Conservation (phyloP, 1,284 basidiomycete species). For the Stygiomarasmius scandens region DNA sequence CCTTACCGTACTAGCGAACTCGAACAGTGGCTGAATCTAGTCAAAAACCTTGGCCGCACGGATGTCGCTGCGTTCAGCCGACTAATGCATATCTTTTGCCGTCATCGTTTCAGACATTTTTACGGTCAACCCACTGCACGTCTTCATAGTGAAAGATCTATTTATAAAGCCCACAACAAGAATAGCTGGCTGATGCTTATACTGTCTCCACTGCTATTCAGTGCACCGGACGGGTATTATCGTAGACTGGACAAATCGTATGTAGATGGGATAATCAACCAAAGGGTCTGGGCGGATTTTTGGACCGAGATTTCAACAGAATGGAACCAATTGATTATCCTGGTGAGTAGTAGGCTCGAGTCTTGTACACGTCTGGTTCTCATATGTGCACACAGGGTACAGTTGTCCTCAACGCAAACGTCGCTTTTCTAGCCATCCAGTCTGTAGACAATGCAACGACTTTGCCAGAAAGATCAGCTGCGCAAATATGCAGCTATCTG, state of each 20-base stretch:
- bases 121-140: slow-evolving; percentile 56
- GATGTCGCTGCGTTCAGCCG: slow-evolving; percentile 41
- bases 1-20: slow-evolving; percentile 40
- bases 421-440: slow-evolving; percentile 41
- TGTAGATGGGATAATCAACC: slow-evolving; percentile 41
- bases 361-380: too few relatives aligned
- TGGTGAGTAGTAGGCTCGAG: too few relatives aligned
- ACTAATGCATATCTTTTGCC: slow-evolving; percentile 49
- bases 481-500: slow-evolving; percentile 40
- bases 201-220: slow-evolving; percentile 40
- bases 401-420: slow-evolving; percentile 43
- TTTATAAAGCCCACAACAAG: slow-evolving; percentile 27
- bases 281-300: slow-evolving; percentile 40
- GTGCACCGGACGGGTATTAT: slow-evolving; percentile 41
- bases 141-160: slow-evolving; percentile 44
- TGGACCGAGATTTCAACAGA: slow-evolving; percentile 47
- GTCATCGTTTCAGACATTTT: slow-evolving; percentile 51
- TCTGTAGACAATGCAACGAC: slow-evolving; percentile 30
- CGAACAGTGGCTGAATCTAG: slow-evolving; percentile 33
- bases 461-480: slow-evolving; percentile 24
- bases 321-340: slow-evolving; percentile 52
- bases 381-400: too few relatives aligned
- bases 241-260: slow-evolving; percentile 35
- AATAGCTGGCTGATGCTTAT: slow-evolving; percentile 14
- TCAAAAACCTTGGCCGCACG: slow-evolving; percentile 39